These are phyloP conservation scores for Diaporthe citrichinensis DNA, from an alignment of 2,329 filamentous ascomycete genomes.

Conservation along the genomic window DNA sequence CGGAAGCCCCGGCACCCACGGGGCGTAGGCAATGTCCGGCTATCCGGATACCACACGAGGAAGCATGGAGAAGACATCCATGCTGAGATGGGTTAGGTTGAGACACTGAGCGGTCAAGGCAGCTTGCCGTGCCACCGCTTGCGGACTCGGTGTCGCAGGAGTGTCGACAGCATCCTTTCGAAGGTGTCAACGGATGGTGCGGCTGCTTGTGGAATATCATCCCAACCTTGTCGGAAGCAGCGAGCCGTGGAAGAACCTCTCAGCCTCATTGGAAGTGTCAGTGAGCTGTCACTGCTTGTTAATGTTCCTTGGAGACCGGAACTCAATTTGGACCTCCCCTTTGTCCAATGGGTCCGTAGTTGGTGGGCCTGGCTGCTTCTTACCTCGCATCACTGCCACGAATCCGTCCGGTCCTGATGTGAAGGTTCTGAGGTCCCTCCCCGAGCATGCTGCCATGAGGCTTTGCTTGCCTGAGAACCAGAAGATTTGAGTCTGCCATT, in stretches of 20 bases:
- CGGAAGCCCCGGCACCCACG: slow-evolving; percentile 4
- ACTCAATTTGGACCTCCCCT: neutral
- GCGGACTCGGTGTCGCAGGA: neutral
- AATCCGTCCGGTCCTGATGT: neutral
- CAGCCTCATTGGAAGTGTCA: neutral
- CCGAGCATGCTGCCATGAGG: neutral
- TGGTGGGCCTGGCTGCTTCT: neutral
- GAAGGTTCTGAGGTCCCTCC: neutral
- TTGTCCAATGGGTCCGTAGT: neutral
- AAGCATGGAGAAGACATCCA: neutral
- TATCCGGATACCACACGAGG: neutral
- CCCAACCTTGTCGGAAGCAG: neutral
- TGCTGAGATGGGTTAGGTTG: neutral
- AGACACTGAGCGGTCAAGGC: neutral
- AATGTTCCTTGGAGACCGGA: neutral
- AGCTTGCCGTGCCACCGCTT: neutral
- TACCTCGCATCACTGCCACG: neutral
- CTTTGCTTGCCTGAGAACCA: neutral
- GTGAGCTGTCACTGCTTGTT: neutral
- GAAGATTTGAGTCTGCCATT: neutral
- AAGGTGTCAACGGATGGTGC: neutral
- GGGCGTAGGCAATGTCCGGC: neutral
- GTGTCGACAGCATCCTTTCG: neutral
- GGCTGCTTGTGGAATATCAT: neutral
- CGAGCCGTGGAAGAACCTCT: no score